These are phyloP conservation scores for Clarireedia sp. DNA, from an alignment of 2,329 filamentous ascomycete species.

Conservation along the genomic window DNA sequence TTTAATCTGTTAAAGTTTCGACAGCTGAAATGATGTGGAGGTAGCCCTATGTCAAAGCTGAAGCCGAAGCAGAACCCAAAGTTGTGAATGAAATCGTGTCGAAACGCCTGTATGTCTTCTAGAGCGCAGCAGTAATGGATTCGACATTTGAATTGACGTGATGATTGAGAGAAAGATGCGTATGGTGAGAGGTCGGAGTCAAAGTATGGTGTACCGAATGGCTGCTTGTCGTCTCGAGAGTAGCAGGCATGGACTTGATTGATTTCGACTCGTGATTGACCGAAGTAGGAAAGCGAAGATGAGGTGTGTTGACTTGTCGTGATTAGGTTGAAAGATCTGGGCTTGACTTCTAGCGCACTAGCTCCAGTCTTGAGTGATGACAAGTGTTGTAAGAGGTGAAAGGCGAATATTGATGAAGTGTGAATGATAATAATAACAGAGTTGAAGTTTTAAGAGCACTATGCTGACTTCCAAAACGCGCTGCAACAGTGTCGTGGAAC, in stretches of 20 bases:
- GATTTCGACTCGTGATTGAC: not conserved
- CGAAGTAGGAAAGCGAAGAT: not conserved
- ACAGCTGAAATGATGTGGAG: not conserved
- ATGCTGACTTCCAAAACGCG: slow-evolving; percentile 7
- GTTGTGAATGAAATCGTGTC: too few relatives aligned
- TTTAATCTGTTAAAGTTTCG: not conserved
- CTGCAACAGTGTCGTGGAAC: slow-evolving; percentile 2
- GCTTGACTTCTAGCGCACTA: slow-evolving; percentile 2
- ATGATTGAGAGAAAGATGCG: too few relatives aligned
- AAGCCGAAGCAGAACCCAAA: not conserved
- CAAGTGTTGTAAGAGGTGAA: not conserved
- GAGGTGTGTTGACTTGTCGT: not conserved
- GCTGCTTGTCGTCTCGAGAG: slow-evolving; percentile 1
- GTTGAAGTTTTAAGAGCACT: slow-evolving; percentile 2
- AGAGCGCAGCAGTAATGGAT: too few relatives aligned
- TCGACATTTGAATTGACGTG: too few relatives aligned
- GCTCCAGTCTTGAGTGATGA: slow-evolving; percentile 1
- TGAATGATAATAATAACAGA: not conserved
- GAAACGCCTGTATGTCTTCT: too few relatives aligned
- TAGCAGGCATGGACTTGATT: not conserved
- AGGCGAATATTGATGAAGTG: not conserved
- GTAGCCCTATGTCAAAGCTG: not conserved
- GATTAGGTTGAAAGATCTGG: not conserved
- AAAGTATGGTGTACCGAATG: not conserved
- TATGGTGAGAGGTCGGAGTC: not conserved